Percentiles rank a stretch among this genome's conserved stretches.
These are phyloP conservation scores for Gnaphalium uliginosum DNA, from an alignment of 129 eudicot species.

Conservation along the genomic window DNA sequence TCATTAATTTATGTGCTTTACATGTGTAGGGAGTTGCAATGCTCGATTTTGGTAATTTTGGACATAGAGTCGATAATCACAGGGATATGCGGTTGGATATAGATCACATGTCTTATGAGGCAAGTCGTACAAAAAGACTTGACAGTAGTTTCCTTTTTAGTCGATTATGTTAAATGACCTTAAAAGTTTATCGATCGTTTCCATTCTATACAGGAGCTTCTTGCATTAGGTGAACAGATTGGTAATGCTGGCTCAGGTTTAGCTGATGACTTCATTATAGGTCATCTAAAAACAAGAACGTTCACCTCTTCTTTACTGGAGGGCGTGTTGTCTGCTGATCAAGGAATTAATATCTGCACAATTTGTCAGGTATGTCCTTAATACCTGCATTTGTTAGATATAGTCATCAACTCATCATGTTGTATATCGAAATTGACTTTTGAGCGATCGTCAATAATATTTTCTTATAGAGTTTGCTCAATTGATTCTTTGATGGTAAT, in stretches of 20 bases:
- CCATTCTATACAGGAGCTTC: slow-evolving; percentile 68
- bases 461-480: not conserved
- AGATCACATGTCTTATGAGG: slow-evolving; percentile 99
- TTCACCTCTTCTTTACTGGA: slow-evolving; percentile 39
- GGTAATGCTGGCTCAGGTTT: slow-evolving; percentile 80
- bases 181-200: not conserved
- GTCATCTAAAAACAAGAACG: slow-evolving; percentile 52
- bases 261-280: slow-evolving; percentile 53
- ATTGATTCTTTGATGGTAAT: not conserved
- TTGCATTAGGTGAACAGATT: slow-evolving; percentile 90
- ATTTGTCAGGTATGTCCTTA: slow-evolving; percentile 66
- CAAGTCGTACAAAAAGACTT: slow-evolving; percentile 22
- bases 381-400: not conserved
- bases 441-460: not conserved
- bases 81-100: slow-evolving; percentile 96
- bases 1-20: not conserved
- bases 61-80: slow-evolving; percentile 71
- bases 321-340: slow-evolving; percentile 44
- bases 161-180: not conserved
- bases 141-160: slow-evolving; percentile 6
- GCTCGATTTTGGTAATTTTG: slow-evolving; percentile 53
- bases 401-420: not conserved
- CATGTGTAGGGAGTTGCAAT: slow-evolving; percentile 62
- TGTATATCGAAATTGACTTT: not conserved
- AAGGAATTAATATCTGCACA: slow-evolving; percentile 56